Evolutionary conservation across 371 early-diverging fungal genomes (phyloP).

Genomic region (Apophysomyces variabilis): DNA sequence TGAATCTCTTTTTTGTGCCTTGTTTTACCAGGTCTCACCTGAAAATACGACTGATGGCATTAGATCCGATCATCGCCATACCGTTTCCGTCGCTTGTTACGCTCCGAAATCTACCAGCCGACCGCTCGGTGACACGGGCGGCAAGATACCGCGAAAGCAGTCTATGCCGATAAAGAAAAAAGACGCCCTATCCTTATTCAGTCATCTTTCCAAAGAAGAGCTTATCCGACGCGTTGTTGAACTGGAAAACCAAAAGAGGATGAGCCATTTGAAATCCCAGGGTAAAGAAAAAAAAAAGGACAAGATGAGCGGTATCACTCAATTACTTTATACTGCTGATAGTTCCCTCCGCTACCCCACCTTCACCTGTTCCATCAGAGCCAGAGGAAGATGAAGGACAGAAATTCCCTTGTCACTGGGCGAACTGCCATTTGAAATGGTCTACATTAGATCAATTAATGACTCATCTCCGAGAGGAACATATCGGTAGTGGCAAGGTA

Average conservation of each 20-base stretch:
- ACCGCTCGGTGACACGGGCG: neutral
- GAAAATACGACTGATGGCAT: neutral
- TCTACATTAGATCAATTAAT: conserved; percentile 24
- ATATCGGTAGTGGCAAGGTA: conserved; percentile 32
- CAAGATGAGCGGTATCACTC: neutral
- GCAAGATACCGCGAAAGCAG: neutral
- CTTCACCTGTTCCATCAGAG: neutral
- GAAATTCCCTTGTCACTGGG: conserved; percentile 22
- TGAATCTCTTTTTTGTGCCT: too few relatives aligned
- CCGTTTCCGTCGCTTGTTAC: neutral
- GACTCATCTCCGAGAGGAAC: conserved; percentile 25
- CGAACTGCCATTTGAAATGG: conserved; percentile 8
- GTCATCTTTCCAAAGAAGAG: neutral
- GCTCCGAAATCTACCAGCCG: neutral
- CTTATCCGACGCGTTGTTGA: conserved; percentile 14
- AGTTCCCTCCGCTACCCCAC: neutral
- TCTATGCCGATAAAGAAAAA: neutral
- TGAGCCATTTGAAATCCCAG: neutral
- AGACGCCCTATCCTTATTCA: neutral
- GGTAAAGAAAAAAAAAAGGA: neutral
- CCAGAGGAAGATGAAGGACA: conserved; percentile 7
- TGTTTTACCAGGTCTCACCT: too few relatives aligned
- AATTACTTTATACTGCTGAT: neutral
- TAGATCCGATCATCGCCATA: neutral
- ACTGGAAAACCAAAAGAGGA: conserved; percentile 11